Evolutionary conservation across 2,329 filamentous ascomycete species (phyloP).

Genomic region (Penicillium sclerotigenum): DNA sequence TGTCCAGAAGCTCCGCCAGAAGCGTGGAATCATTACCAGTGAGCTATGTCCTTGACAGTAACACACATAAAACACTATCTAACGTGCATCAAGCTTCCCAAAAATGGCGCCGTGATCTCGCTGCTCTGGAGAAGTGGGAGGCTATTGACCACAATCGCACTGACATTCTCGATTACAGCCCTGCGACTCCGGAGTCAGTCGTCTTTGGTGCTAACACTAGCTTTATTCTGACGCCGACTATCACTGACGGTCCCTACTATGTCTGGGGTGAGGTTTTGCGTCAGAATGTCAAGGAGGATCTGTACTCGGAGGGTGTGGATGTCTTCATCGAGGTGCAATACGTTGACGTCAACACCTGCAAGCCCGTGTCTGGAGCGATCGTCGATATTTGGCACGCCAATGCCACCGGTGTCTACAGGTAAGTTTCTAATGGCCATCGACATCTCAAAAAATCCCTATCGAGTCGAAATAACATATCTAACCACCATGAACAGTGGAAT

Average conservation of each 20-base stretch:
- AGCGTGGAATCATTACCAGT: slow-evolving; percentile 28
- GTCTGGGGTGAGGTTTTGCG: slow-evolving; percentile 46
- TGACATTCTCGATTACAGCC: slow-evolving; percentile 24
- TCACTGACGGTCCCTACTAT: slow-evolving; percentile 48
- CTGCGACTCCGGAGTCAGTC: slow-evolving; percentile 28
- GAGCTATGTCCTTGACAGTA: not conserved
- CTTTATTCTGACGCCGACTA: slow-evolving; percentile 44
- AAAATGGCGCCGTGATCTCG: slow-evolving; percentile 36
- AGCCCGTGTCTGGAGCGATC: slow-evolving; percentile 37
- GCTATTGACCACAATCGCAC: slow-evolving; percentile 41
- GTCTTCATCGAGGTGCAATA: slow-evolving; percentile 47
- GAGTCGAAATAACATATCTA: not conserved
- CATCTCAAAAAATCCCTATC: not conserved
- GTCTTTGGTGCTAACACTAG: slow-evolving; percentile 45
- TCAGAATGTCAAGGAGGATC: slow-evolving; percentile 40
- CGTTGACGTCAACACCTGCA: slow-evolving; percentile 48
- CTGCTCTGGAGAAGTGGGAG: slow-evolving; percentile 40
- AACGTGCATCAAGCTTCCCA: slow-evolving; percentile 15
- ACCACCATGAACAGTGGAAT: slow-evolving; percentile 23
- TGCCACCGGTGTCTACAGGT: slow-evolving; percentile 47
- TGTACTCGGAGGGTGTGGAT: slow-evolving; percentile 41
- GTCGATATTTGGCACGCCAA: slow-evolving; percentile 51
- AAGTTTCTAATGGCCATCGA: slow-evolving; percentile 11
- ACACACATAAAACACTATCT: not conserved
- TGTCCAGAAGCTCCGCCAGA: slow-evolving; percentile 27